These are phyloP conservation scores for Coniochaeta ligniaria DNA, from an alignment of 2,329 filamentous ascomycete genomes.

Conservation along the genomic window DNA sequence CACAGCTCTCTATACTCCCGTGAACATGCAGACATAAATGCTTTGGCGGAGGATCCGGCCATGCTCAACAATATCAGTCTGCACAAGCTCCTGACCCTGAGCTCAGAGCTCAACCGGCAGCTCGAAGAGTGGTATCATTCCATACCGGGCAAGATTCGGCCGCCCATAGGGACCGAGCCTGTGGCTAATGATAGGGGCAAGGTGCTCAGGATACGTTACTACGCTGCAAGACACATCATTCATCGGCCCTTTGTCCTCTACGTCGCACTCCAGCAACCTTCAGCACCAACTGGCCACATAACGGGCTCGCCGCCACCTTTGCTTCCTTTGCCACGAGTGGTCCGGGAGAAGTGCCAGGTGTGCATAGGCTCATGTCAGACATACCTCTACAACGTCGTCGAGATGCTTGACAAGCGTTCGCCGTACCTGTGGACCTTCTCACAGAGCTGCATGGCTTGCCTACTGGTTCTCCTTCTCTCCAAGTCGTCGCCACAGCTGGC, in stretches of 20 bases:
- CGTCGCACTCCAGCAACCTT: slow-evolving; percentile 12
- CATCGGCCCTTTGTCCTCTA: slow-evolving; percentile 23
- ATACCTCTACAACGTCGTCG: slow-evolving; percentile 19
- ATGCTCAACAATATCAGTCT: slow-evolving; percentile 7
- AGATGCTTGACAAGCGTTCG: slow-evolving; percentile 19
- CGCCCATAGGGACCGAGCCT: slow-evolving; percentile 14
- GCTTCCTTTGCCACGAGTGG: neutral
- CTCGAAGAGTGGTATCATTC: slow-evolving; percentile 22
- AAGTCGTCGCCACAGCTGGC: slow-evolving; percentile 10
- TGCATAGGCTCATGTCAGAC: slow-evolving; percentile 23
- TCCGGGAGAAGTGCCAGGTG: slow-evolving; percentile 18
- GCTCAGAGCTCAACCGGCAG: slow-evolving; percentile 22
- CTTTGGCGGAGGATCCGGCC: slow-evolving; percentile 18
- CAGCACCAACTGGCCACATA: slow-evolving; percentile 7
- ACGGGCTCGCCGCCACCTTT: neutral
- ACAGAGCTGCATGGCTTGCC: slow-evolving; percentile 16
- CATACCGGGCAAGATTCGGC: slow-evolving; percentile 21
- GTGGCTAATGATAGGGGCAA: slow-evolving; percentile 15
- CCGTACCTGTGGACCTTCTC: slow-evolving; percentile 27
- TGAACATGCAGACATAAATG: slow-evolving; percentile 18
- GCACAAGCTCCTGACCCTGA: slow-evolving; percentile 10
- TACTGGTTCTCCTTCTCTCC: neutral
- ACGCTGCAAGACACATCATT: slow-evolving; percentile 24
- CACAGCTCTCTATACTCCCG: slow-evolving; percentile 23
- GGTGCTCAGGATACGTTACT: slow-evolving; percentile 23